Evolutionary conservation across 305 asterid genomes (phyloP).

Genomic region (Fraxinus latifolia): DNA sequence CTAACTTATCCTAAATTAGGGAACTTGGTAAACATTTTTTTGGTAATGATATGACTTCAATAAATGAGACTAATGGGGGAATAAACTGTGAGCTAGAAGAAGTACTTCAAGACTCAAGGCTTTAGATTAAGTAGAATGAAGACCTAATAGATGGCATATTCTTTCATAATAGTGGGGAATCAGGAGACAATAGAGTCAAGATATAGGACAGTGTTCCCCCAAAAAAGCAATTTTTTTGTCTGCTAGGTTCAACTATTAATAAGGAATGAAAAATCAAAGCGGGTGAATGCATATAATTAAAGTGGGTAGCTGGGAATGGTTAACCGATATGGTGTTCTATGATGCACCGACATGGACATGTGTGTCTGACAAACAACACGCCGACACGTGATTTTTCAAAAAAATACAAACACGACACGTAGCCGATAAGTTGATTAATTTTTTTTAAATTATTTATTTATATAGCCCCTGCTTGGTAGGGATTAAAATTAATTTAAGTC

Average conservation of each 20-base stretch:
- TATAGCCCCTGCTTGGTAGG: not conserved
- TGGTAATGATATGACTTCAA: not conserved
- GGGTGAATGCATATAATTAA: not conserved
- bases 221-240: not conserved
- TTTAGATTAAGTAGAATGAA: not conserved
- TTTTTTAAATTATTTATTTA: not conserved
- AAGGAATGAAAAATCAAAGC: not conserved
- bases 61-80: not conserved
- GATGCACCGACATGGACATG: not conserved
- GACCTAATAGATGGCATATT: not conserved
- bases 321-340: not conserved
- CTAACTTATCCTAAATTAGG: not conserved
- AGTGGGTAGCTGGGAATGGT: not conserved
- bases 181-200: not conserved
- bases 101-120: not conserved
- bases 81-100: not conserved
- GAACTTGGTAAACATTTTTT: not conserved
- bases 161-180: not conserved
- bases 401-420: not conserved
- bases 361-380: not conserved
- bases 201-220: not conserved
- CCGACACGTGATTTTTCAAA: not conserved
- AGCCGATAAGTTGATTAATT: not conserved
- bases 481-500: no score
- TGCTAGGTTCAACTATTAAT: not conserved